Evolutionary conservation across 2,329 filamentous ascomycete species (phyloP).

Genomic region (Stagonosporopsis cucurbitacearum): DNA sequence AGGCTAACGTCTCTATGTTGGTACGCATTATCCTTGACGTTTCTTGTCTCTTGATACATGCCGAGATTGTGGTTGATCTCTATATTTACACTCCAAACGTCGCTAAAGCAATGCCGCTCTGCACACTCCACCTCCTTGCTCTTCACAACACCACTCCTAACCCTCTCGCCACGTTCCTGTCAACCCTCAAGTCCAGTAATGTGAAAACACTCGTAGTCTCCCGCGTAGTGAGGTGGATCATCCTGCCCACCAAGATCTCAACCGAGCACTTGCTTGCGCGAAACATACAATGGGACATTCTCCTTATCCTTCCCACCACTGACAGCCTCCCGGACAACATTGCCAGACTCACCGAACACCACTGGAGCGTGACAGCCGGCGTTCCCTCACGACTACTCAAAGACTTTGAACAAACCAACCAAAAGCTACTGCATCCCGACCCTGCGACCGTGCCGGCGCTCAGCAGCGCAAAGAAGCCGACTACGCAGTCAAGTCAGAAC

Average conservation of each 20-base stretch:
- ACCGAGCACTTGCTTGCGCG: slow-evolving; percentile 50
- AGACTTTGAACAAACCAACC: slow-evolving; percentile 49
- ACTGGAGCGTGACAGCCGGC: slow-evolving; percentile 51
- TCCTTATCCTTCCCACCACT: slow-evolving; percentile 52
- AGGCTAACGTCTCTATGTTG: slow-evolving; percentile 1
- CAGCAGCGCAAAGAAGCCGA: slow-evolving; percentile 33
- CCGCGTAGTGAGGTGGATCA: slow-evolving; percentile 58
- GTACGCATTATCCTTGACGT: background rate
- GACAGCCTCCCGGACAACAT: slow-evolving; percentile 37
- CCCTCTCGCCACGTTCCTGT: slow-evolving; percentile 48
- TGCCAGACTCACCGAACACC: slow-evolving; percentile 30
- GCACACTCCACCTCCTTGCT: slow-evolving; percentile 56
- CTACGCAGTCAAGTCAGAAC: slow-evolving; percentile 52
- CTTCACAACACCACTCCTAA: slow-evolving; percentile 48
- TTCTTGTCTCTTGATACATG: background rate
- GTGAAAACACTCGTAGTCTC: slow-evolving; percentile 52
- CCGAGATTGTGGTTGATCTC: background rate
- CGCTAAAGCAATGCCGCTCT: slow-evolving; percentile 55
- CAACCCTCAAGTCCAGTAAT: slow-evolving; percentile 44
- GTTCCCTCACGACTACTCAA: slow-evolving; percentile 53
- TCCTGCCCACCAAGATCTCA: slow-evolving; percentile 54
- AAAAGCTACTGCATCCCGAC: slow-evolving; percentile 48
- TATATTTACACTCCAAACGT: too few relatives aligned
- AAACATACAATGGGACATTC: slow-evolving; percentile 56
- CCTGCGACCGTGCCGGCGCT: slow-evolving; percentile 45